A percentile compares a stretch with the other conserved stretches of the same genome.
Conservation (phyloP, 768 basidiomycete species). For the Clathrus columnatus region DNA sequence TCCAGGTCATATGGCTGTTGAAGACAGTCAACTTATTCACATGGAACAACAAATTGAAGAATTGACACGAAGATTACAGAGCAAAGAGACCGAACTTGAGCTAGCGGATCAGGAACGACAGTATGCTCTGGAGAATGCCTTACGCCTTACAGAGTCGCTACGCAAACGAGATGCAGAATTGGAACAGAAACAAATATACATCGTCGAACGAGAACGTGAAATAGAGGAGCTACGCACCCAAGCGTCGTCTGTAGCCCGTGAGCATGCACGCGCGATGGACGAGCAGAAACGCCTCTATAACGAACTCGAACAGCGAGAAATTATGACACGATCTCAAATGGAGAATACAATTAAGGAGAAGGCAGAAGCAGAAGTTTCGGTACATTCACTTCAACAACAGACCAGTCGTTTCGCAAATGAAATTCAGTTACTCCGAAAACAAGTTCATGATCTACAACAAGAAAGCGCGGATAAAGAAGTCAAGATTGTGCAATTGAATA, state of each 20-base stretch:
- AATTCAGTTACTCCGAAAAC: conserved; percentile 47
- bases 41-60: conserved; percentile 36
- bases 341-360: conserved; percentile 44
- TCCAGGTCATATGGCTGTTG: conserved; percentile 42
- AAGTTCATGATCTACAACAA: conserved; percentile 63
- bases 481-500: conserved; percentile 62
- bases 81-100: conserved; percentile 43
- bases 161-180: conserved; percentile 51
- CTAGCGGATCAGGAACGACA: conserved; percentile 48
- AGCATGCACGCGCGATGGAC: conserved; percentile 41
- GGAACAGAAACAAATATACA: conserved; percentile 35
- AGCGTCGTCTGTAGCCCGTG: conserved; percentile 44
- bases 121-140: conserved; percentile 42
- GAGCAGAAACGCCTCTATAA: conserved; percentile 32
- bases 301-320: conserved; percentile 39
- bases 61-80: conserved; percentile 40
- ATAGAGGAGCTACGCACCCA: conserved; percentile 47
- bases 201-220: conserved; percentile 42
- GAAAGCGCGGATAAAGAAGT: conserved; percentile 83
- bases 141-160: conserved; percentile 49
- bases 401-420: conserved; percentile 45
- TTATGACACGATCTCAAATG: conserved; percentile 36
- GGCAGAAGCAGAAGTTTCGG: conserved; percentile 46
- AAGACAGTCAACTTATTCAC: conserved; percentile 40
- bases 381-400: conserved; percentile 40